These are phyloP conservation scores for Rhodomyrtus tomentosa DNA, from an alignment of 345 rosid genomes.

Conservation along the genomic window DNA sequence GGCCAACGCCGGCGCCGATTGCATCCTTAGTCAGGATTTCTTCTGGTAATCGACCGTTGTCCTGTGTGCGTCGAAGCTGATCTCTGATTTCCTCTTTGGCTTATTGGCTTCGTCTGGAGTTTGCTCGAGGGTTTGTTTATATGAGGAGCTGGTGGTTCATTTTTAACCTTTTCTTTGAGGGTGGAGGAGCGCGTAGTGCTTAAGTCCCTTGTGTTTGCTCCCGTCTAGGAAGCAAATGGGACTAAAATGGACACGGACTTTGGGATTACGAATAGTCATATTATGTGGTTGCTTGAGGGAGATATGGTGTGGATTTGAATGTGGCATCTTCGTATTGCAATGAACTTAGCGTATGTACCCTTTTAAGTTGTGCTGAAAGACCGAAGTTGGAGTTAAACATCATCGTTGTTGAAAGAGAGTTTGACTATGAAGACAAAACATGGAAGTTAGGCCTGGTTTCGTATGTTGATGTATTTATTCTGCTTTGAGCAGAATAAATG, in stretches of 20 bases:
- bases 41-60: conserved; percentile 52
- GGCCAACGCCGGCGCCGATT: conserved; percentile 40
- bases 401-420: neutral
- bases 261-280: neutral
- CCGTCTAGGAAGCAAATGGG: neutral
- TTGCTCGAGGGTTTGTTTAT: neutral
- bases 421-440: neutral
- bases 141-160: neutral
- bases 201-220: neutral
- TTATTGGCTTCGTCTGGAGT: neutral
- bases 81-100: neutral
- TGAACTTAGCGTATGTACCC: neutral
- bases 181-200: no score
- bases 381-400: neutral
- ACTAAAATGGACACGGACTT: neutral
- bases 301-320: neutral
- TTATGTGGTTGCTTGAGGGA: neutral
- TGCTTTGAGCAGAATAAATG: neutral
- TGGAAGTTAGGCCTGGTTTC: neutral
- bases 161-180: neutral
- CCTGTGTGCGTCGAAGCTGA: neutral
- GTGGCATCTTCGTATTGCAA: neutral
- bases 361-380: neutral
- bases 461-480: neutral
- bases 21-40: conserved; percentile 91